Base-by-base conservation (phyloP, 164 flowering plant species). In the Annona cherimola region DNA sequence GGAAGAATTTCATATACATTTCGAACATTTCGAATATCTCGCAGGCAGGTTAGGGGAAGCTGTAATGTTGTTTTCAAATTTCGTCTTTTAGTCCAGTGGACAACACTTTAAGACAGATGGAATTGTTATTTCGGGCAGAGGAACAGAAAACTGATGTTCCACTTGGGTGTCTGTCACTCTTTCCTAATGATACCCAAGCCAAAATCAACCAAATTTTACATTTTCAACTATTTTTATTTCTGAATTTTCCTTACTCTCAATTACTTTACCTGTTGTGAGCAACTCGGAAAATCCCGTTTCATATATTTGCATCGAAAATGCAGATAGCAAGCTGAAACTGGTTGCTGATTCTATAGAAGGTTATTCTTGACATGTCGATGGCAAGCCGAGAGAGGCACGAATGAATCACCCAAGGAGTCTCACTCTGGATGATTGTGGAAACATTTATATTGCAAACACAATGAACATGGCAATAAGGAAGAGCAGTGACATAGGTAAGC, bases 321-420 rank as follows among this genome's bases (percentile, higher is more conserved):
- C 88, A 95, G 99, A 91, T 78, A 93, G 89, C 80, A 85, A 97
- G 63, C 94, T 97, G 43, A 90, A 79, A 80, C 82, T 93, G 74
- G 79, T 93, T 66, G 87, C 96, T 66, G 99, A 98, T 71, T 93
- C 99, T 4, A 73, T 86, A 63, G 99, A 93, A 74, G 99, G 99
- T 60, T 86, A 88, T 75, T 71, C 91, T 26, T 98, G 98, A 9
- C 96, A 93, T 81, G 92, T 95, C 9, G 99, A 95, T 85, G 99
- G 98, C 69, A 95, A 73, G 78, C 79, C 54, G 19, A 83, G 95
- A 77, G 96, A 95, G 64, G 94, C 97, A 16, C 89, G 84, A 78
- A 80, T 95, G 94, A 95, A 88, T 78, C 91, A 85, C 71, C 98
- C 99, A 26, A 91, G 86, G 76, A 94, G 97, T 64, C 71, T 93